These are phyloP conservation scores for Fusarium domesticum DNA, from an alignment of 2,329 filamentous ascomycete genomes.

Conservation along the genomic window DNA sequence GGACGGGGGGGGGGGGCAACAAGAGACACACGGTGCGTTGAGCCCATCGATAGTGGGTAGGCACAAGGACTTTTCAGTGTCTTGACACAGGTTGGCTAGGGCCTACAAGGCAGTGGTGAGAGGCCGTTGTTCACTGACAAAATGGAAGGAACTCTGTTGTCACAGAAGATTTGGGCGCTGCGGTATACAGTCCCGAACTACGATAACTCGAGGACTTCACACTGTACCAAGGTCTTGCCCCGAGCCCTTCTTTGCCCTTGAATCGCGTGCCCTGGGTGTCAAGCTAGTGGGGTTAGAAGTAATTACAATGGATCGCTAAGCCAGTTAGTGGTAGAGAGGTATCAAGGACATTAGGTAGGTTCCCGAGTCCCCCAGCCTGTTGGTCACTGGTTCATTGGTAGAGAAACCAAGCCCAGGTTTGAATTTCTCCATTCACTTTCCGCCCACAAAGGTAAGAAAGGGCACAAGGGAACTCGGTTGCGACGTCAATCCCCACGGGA, in stretches of 20 bases:
- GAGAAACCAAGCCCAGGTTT: not conserved
- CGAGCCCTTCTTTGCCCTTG: too few species aligned
- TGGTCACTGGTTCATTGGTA: not conserved
- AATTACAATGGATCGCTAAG: too few species aligned
- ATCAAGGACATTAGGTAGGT: too few species aligned
- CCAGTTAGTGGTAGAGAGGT: too few species aligned
- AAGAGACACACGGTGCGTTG: not conserved
- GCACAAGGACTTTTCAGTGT: not conserved
- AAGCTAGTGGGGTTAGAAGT: too few species aligned
- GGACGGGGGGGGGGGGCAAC: not conserved
- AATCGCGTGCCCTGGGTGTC: too few species aligned
- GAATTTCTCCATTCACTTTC: conserved; percentile 2
- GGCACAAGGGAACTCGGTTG: conserved; percentile 10
- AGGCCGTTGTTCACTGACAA: not conserved
- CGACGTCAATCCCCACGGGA: conserved; percentile 11
- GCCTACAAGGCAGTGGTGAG: not conserved
- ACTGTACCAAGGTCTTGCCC: too few species aligned
- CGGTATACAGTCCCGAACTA: too few species aligned
- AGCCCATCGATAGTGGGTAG: not conserved
- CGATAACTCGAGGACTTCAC: too few species aligned
- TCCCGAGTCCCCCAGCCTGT: too few species aligned
- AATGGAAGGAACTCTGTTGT: not conserved
- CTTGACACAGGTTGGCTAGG: not conserved
- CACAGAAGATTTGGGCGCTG: not conserved
- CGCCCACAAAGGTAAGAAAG: conserved; percentile 9